phyloP scores from a whole-genome alignment of 495 filamentous ascomycete genomes.

The Lasiosphaeria ovina region DNA sequence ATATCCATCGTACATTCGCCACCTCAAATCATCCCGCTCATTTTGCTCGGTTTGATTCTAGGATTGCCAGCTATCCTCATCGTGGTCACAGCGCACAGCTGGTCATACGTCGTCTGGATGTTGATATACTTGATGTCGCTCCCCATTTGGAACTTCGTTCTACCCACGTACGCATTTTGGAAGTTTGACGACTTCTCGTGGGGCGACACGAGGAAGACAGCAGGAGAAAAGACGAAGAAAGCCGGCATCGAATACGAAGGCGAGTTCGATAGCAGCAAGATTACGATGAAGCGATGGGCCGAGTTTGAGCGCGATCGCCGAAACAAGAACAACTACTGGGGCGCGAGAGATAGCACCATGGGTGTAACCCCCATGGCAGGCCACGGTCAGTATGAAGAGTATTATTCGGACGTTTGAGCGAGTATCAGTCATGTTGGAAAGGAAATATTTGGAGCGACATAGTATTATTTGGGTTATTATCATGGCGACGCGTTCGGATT shows the following conservation, averaged over 20 bases:
- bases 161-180: constrained; percentile 96
- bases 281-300: constrained; percentile 97
- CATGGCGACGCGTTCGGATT: not conserved
- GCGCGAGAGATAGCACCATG: constrained; percentile 43
- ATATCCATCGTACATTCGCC: constrained; percentile 79
- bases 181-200: constrained; percentile 99
- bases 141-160: constrained; percentile 96
- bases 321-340: constrained; percentile 44
- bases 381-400: constrained; percentile 48
- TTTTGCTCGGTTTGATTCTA: constrained; percentile 88
- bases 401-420: constrained; percentile 49
- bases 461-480: not conserved
- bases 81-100: constrained; percentile 90
- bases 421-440: not conserved
- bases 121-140: constrained; percentile 89
- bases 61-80: constrained; percentile 92
- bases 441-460: constrained; percentile 1
- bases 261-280: constrained; percentile 96
- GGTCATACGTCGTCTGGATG: constrained; percentile 97
- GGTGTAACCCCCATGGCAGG: constrained; percentile 31
- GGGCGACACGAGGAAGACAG: constrained; percentile 97
- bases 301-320: constrained; percentile 76
- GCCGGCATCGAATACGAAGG: constrained; percentile 84
- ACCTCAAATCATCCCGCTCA: constrained; percentile 87
- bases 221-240: constrained; percentile 78